Evolutionary conservation across 2,329 filamentous ascomycete species (phyloP), one percentile per base, ranked within the genome.

Genomic region (Penicillium sp.): DNA sequence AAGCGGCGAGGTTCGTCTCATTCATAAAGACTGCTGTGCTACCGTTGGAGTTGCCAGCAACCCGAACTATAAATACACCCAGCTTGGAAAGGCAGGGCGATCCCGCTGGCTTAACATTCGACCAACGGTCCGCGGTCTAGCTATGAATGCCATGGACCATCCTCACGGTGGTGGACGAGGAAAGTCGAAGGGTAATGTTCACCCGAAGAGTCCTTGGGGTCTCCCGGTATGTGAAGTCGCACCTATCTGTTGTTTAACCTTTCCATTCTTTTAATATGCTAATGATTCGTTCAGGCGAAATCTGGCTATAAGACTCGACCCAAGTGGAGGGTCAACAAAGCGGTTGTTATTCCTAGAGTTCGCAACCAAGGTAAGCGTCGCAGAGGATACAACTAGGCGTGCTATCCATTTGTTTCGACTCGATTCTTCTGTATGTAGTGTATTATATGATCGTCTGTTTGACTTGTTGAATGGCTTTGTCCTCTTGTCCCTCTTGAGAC

Each of bases 91-190:
- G 82, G 95, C 95, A 70, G 95, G 95, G 75, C 88, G 96, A 72
- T 93, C 90, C 70, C 88, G 95, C 73, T 97, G 93, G 93, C 81
- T 98, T 68, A 95, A 95, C 75, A 97, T 96, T 74, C 86, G 95
- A 69, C 95, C 95, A 17, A 97, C 95, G 0, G 95, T 99, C 49
- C 89, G 96, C 83, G 96, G 95, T 90, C 82, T 98, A 71, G 95
- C 96, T 66, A 99, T 99, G 96, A 99, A 99, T 83, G 93, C 94
- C 88, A 91, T 89, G 71, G 95, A 99, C 75, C 95, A 99, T 85
- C 95, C 95, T 74, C 95, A 99, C 79, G 95, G 95, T 86, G 95
- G 95, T 91, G 95, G 95, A 80, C 88, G 96, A 85, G 95, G 95
- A 83, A 99, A 99, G 83, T 97, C 93, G 61, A 99, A 99, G 91